Conservation (phyloP, 2,329 filamentous ascomycete genomes). For the Ceratocystis lukuohia region DNA sequence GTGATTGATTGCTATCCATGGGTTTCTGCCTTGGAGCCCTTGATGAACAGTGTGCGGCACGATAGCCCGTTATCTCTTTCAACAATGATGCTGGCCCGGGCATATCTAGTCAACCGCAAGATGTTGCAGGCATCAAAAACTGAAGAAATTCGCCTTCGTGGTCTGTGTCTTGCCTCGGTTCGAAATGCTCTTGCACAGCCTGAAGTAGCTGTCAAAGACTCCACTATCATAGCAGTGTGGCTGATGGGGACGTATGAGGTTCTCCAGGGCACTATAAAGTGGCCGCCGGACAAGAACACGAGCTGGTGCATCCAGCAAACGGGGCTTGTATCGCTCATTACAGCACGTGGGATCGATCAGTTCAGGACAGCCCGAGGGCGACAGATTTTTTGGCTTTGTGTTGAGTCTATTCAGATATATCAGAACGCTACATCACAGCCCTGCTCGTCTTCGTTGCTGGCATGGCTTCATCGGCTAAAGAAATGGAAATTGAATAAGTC, state of each 20-base stretch:
- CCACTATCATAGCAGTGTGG: conserved; percentile 17
- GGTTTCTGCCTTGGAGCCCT: conserved; percentile 16
- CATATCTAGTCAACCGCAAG: conserved; percentile 15
- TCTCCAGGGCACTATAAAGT: conserved; percentile 13
- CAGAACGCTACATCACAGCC: conserved; percentile 14
- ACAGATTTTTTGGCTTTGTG: conserved; percentile 17
- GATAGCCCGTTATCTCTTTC: conserved; percentile 16
- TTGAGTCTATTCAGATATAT: conserved; percentile 18
- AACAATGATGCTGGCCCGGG: conserved; percentile 17
- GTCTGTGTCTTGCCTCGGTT: conserved; percentile 14
- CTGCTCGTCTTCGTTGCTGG: conserved; percentile 8
- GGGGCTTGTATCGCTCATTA: conserved; percentile 13
- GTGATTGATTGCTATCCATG: conserved; percentile 20
- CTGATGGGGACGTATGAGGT: conserved; percentile 18
- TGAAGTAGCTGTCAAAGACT: conserved; percentile 4
- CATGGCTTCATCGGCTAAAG: conserved; percentile 14
- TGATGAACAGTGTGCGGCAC: conserved; percentile 11
- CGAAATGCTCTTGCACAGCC: conserved; percentile 12
- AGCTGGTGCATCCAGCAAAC: conserved; percentile 17
- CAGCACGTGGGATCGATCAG: conserved; percentile 14
- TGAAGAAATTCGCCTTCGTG: conserved; percentile 8
- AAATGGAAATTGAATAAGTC: conserved; percentile 4
- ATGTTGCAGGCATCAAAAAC: conserved; percentile 1
- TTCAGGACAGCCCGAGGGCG: conserved; percentile 14
- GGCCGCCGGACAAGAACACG: conserved; percentile 6